Percentiles rank a stretch among this genome's conserved stretches.
Evolutionary conservation across 169 alveolate species (phyloP).

Genomic region (Plasmodium sp.): DNA sequence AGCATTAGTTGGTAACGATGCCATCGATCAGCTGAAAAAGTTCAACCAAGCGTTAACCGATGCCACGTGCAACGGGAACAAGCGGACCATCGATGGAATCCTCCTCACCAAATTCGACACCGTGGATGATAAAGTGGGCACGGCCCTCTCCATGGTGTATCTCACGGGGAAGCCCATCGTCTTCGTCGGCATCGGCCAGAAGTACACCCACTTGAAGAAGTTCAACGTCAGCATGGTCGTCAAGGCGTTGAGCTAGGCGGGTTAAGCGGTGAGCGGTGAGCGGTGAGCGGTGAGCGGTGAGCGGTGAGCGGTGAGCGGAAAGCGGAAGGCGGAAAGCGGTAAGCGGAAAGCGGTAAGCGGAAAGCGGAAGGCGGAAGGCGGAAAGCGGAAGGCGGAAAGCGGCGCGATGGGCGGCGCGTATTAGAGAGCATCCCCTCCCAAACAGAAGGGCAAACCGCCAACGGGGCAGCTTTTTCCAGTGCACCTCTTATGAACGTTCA

Average conservation of each 20-base stretch:
- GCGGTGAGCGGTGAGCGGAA: no score
- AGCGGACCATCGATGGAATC: slow-evolving; percentile 99
- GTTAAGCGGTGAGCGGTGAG: background rate
- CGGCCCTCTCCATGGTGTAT: slow-evolving; percentile 99
- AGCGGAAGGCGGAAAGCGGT: no score
- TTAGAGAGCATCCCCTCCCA: background rate
- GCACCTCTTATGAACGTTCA: background rate
- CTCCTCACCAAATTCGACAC: slow-evolving; percentile 99
- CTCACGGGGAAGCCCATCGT: slow-evolving; percentile 99
- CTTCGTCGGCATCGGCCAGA: slow-evolving; percentile 99
- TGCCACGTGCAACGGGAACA: slow-evolving; percentile 77
- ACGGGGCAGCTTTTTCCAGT: background rate
- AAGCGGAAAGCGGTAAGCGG: no score
- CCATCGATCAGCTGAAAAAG: slow-evolving; percentile 97
- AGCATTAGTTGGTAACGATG: slow-evolving; percentile 99
- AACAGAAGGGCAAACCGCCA: background rate
- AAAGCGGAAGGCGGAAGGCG: no score
- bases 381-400: no score
- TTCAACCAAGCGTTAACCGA: slow-evolving; percentile 92
- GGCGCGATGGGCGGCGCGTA: background rate
- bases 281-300: no score
- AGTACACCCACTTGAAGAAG: slow-evolving; percentile 96
- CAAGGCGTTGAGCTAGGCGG: slow-evolving; percentile 82
- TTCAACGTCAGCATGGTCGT: slow-evolving; percentile 93
- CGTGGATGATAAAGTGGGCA: slow-evolving; percentile 99